Evolutionary conservation across 148 eudicot genomes (phyloP).

Genomic region (Persicaria maculosa): DNA sequence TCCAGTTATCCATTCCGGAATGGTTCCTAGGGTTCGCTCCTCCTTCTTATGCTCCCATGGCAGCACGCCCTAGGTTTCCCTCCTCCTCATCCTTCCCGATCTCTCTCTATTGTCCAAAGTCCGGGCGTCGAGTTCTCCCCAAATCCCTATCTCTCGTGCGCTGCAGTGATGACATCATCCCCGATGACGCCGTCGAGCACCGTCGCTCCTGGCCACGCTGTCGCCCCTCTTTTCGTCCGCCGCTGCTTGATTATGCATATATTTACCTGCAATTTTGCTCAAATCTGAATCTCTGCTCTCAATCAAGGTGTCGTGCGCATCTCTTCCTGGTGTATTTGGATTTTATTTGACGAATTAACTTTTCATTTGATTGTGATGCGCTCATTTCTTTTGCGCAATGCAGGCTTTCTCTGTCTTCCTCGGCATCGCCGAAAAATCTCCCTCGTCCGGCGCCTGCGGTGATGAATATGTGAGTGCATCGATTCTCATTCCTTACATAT

Average conservation of each 20-base stretch:
- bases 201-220: neutral
- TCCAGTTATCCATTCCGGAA: too few species aligned
- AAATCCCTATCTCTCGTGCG: neutral
- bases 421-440: neutral
- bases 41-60: too few species aligned
- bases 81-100: too few species aligned
- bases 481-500: neutral
- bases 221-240: neutral
- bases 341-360: neutral
- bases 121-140: neutral
- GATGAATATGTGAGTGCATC: constrained; percentile 8
- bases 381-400: neutral
- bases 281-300: constrained; percentile 13
- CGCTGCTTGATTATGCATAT: constrained; percentile 2
- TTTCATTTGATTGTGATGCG: neutral
- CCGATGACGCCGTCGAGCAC: neutral
- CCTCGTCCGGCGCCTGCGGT: constrained; percentile 2
- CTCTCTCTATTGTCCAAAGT: neutral
- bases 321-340: neutral
- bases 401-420: neutral
- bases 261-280: constrained; percentile 25
- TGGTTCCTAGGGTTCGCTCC: too few species aligned
- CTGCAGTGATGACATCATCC: neutral
- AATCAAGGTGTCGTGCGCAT: neutral
- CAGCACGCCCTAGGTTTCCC: too few species aligned